Evolutionary conservation across 2,329 filamentous ascomycete species (phyloP), one percentile per base, ranked within the genome.

Genomic region (Penicillium nordicum): DNA sequence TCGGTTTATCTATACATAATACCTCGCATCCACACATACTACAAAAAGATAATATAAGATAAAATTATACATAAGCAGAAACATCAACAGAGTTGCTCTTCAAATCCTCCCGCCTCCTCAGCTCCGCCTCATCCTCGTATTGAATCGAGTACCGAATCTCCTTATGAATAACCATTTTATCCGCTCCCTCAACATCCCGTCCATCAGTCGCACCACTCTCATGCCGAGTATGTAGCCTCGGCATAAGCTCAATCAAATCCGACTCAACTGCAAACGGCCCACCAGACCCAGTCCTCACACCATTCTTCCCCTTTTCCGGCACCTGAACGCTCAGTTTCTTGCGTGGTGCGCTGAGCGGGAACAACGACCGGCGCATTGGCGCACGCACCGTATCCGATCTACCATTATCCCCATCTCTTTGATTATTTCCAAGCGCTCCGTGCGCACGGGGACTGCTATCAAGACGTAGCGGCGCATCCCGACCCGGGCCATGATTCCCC

Each of bases 91-190:
- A 59, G 32, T 41, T 52, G 25, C 48, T 52, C 36, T 55, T 58
- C 18, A 48, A 50, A 23, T 50, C 29, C 3, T 45, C 57, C 27
- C 42, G 44, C n/a, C 53, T 55, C 52, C 56, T 58, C 23, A 48
- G 41, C 36, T 54, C 50, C 29, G 48, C 60, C 44, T 68, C 66
- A 53, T 57, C 56, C 34, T 67, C 65, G 60, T 64, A 70, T 55
- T 71, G 63, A 40, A 71, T 58, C 5, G 67, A 64, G 49, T 69
- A 71, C 42, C 64, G 59, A 32, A 73, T 62, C 51, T 73, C 70
- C 55, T 73, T 73, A 45, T 65, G 63, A 43, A 73, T 73, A 27
- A 72, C 67, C 71, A 73, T 70, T 55, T 55, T 64, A 27, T 64
- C 59, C 9, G 46, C 36, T 34, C 55, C 58, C 10, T 60, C 46